Conservation (phyloP, 345 rosid genomes). For the Carallia brachiata region DNA sequence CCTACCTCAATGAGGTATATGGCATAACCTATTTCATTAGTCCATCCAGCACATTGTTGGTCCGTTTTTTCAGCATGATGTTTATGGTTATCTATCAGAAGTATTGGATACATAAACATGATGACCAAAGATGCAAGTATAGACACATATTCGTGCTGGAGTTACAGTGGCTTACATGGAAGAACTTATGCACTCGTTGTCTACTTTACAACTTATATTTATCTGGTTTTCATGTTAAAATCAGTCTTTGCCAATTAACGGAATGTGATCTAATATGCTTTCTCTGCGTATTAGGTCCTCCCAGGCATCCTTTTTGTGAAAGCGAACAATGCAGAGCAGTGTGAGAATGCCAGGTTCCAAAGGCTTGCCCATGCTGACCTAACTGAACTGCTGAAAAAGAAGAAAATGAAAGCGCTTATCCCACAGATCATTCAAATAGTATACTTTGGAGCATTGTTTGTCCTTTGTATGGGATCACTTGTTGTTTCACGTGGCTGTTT, state of each 20-base stretch:
- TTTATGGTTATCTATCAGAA: not conserved
- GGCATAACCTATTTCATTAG: constrained; percentile 2
- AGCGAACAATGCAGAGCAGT: constrained; percentile 81
- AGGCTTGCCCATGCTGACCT: constrained; percentile 69
- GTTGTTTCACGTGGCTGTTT: constrained; percentile 60
- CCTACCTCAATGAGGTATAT: constrained; percentile 81
- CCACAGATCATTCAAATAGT: constrained; percentile 77
- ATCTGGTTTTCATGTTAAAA: not conserved
- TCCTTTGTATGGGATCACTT: constrained; percentile 71
- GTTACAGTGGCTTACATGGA: too few relatives aligned
- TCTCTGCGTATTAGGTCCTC: constrained; percentile 49
- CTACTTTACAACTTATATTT: not conserved
- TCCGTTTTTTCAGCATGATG: not conserved
- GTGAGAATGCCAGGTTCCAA: constrained; percentile 68
- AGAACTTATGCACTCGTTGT: too few relatives aligned
- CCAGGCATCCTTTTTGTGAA: constrained; percentile 87
- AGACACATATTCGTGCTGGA: not conserved
- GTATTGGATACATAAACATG: not conserved
- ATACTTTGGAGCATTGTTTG: constrained; percentile 66
- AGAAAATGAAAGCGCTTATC: constrained; percentile 84
- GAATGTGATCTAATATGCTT: not conserved
- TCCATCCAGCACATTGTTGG: not conserved
- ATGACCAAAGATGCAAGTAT: not conserved
- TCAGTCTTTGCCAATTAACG: too few relatives aligned
- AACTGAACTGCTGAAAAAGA: constrained; percentile 60